These are phyloP conservation scores for Didymella exigua DNA, from an alignment of 2,329 filamentous ascomycete species.

Conservation along the genomic window DNA sequence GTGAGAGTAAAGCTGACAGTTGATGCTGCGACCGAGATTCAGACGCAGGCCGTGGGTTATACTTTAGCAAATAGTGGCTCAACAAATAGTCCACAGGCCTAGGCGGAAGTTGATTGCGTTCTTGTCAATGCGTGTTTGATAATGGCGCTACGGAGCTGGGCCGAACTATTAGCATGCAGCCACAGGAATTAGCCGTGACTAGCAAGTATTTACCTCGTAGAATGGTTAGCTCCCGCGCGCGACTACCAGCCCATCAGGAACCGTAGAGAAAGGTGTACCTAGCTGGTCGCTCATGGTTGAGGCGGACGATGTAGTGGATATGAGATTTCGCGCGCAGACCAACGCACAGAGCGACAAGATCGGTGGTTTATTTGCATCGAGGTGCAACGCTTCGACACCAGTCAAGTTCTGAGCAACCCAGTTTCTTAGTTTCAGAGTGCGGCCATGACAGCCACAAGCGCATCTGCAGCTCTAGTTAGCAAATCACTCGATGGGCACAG, in stretches of 20 bases:
- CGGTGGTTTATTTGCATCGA: constrained; percentile 1
- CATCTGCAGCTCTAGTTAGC: constrained; percentile 13
- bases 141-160: constrained; percentile 11
- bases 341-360: not conserved
- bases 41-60: constrained; percentile 7
- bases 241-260: constrained; percentile 17
- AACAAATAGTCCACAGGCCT: constrained; percentile 12
- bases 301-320: constrained; percentile 11
- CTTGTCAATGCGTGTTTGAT: constrained; percentile 18
- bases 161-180: constrained; percentile 20
- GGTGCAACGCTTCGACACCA: not conserved
- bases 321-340: not conserved
- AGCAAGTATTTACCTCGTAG: constrained; percentile 7
- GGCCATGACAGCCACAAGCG: constrained; percentile 5
- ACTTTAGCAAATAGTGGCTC: constrained; percentile 13
- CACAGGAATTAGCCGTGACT: constrained; percentile 14
- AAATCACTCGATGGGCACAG: not conserved
- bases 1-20: not conserved
- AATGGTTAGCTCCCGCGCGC: constrained; percentile 14
- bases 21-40: constrained; percentile 1
- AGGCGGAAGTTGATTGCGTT: constrained; percentile 15
- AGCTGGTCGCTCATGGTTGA: not conserved
- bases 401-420: not conserved
- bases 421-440: constrained; percentile 7
- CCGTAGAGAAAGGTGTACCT: not conserved